These are phyloP conservation scores for Tylopilus sp. DNA, from an alignment of 768 basidiomycete genomes.

Conservation along the genomic window DNA sequence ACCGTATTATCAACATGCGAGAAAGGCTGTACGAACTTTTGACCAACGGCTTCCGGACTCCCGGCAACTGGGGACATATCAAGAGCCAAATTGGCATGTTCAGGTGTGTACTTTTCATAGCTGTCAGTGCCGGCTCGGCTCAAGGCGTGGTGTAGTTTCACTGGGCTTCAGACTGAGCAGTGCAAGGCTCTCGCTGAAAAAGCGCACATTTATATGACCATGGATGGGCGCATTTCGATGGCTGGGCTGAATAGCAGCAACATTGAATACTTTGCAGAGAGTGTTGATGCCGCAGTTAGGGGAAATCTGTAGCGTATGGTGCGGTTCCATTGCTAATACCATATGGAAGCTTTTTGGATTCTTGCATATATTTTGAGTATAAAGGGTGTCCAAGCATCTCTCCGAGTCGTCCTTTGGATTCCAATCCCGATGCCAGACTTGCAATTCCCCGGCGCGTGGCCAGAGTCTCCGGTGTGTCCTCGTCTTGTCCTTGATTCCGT, in stretches of 20 bases:
- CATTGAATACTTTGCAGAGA: slow-evolving; percentile 87
- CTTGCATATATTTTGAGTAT: slow-evolving; percentile 17
- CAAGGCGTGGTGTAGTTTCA: slow-evolving; percentile 54
- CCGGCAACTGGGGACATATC: slow-evolving; percentile 94
- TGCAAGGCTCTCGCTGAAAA: slow-evolving; percentile 81
- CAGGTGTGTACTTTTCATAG: slow-evolving; percentile 52
- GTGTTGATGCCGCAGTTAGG: slow-evolving; percentile 79
- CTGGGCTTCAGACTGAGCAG: slow-evolving; percentile 76
- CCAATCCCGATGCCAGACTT: slow-evolving; percentile 20
- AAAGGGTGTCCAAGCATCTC: slow-evolving; percentile 6
- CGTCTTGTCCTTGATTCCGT: background rate
- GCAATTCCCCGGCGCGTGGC: slow-evolving; percentile 24
- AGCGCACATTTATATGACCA: slow-evolving; percentile 93
- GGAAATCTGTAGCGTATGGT: slow-evolving; percentile 55
- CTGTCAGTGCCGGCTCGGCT: background rate
- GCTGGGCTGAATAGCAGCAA: slow-evolving; percentile 82
- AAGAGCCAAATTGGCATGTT: slow-evolving; percentile 98
- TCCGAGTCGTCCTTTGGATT: slow-evolving; percentile 11
- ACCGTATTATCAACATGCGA: slow-evolving; percentile 91
- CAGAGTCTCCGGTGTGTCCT: slow-evolving; percentile 20
- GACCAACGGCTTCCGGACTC: slow-evolving; percentile 78
- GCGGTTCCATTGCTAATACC: slow-evolving; percentile 15
- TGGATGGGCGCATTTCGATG: slow-evolving; percentile 92
- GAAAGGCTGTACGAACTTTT: slow-evolving; percentile 77
- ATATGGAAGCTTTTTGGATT: slow-evolving; percentile 21